Evolutionary conservation across 108 stramenopile genomes (phyloP), one percentile per base, ranked within the genome.

Genomic region (Stephanodiscus minutulus): DNA sequence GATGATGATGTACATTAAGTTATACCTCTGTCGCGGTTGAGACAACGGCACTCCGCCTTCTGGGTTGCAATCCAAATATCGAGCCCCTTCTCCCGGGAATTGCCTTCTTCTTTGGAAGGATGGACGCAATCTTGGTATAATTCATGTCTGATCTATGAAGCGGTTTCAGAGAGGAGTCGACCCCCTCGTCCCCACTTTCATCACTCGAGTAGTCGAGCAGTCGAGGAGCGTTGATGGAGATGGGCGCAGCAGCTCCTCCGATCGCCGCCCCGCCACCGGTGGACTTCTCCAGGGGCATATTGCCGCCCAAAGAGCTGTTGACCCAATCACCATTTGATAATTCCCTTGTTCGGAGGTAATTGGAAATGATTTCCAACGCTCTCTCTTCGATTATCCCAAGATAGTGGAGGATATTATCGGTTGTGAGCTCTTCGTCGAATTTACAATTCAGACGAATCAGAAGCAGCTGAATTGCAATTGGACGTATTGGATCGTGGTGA

Each of bases 221-320:
- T 66, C 85, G 85, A n/a, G 92, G 92, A 53, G 92, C 90, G 36
- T 88, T 89, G 36, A 92, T 82, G 39, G 86, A 89, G 47, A 90
- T 33, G 4, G 57, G 33, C 53, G 20, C 73, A 41, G 13, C 29
- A 61, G n/a, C 46, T 52, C 53, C 46, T 52, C 53, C 48, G 84
- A 78, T 64, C 74, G 28, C 36, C 77, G 71, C 86, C 85, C 85
- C 17, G 84, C 75, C 28, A 72, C 62, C 25, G 57, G 70, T 7
- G 85, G 43, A 85, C 62, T 27, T 53, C 10, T 27, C 25, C 15
- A 21, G 25, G 25, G 52, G 24, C 15, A 53, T 15, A 25, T n/a
- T 7, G 22, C 29, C 27, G 5, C 28, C 8, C 15, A 6, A 24
- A 12, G 27, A 28, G 21, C 76, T 83, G 54, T 69, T 82, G 37